Evolutionary conservation across 2,329 filamentous ascomycete species (phyloP), one percentile per base, ranked within the genome.

Genomic region (Fusarium sp.): DNA sequence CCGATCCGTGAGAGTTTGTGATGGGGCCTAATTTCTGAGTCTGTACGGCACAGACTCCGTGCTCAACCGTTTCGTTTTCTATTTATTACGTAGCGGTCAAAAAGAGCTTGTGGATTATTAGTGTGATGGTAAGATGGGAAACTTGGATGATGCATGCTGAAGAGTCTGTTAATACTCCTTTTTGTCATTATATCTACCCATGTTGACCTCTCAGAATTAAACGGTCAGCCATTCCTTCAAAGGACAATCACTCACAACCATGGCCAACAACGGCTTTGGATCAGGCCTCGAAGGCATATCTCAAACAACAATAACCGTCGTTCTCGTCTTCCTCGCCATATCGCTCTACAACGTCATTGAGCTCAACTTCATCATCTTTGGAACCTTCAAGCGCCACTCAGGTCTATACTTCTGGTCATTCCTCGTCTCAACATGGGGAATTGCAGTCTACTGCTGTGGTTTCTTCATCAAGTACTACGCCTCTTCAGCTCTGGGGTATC

Each of bases 381-480:
- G 75, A 20, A 81, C 80, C 57, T 83, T 83, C 61, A 80, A 81
- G 57, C 72, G 77, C 4, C 79, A 79, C 36, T 50, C 69, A 3
- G 80, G 82, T 4, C 73, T 82, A 3, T 83, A 83, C 68, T 83
- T 83, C 36, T 83, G 81, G 81, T 82, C 81, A 44, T 79, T 83
- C 44, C 55, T 82, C 12, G 67, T 77, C 9, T 76, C 81, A 3
- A 80, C 81, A 4, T 77, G 74, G 68, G 82, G 81, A 1, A 80
- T 83, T 17, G 71, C 76, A 1, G n/a, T 80, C 0, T 80, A 87
- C 67, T 77, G 81, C 15, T 71, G 84, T 2, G 86, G 85, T 4
- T 87, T 87, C 70, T 65, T 86, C 41, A 76, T 86, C 59, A 86
- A 86, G 70, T 77, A 78, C 54, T 77, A 72, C 47, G 67, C 70